phyloP scores from a whole-genome alignment of 305 asterid species.

The Fraxinus nigra region DNA sequence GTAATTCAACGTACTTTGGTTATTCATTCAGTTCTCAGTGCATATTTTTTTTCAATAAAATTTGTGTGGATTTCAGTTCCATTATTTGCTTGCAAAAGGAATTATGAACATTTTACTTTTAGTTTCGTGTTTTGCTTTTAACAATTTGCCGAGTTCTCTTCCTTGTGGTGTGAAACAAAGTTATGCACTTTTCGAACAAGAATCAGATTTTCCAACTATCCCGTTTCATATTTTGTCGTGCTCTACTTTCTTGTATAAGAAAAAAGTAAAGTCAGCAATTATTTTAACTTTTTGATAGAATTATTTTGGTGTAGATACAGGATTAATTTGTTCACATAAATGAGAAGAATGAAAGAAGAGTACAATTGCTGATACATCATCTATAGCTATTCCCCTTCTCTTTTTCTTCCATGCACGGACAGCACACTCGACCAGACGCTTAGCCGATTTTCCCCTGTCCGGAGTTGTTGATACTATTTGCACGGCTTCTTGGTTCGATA shows the following conservation, averaged over 20 bases:
- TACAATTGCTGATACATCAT: constrained; percentile 95
- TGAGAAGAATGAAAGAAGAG: constrained; percentile 62
- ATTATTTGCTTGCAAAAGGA: neutral
- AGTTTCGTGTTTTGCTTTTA: neutral
- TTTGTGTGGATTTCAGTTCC: neutral
- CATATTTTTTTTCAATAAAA: neutral
- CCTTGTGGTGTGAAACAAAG: neutral
- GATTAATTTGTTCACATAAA: constrained; percentile 36
- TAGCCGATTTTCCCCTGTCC: constrained; percentile 65
- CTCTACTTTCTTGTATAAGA: neutral
- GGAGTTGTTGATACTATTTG: constrained; percentile 51
- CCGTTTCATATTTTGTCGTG: neutral
- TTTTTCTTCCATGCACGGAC: constrained; percentile 69
- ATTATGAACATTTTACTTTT: neutral
- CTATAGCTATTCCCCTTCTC: constrained; percentile 82
- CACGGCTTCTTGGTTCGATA: constrained; percentile 89
- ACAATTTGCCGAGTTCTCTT: neutral
- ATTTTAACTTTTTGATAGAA: constrained; percentile 1
- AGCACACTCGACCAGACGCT: constrained; percentile 67
- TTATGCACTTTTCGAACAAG: neutral
- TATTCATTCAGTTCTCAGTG: neutral
- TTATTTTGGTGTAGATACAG: constrained; percentile 37
- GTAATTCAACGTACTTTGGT: neutral
- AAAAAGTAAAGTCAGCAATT: neutral
- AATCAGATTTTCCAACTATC: neutral